phyloP scores from a whole-genome alignment of 139 green algal genomes.

The Chlamydomonas eustigma region DNA sequence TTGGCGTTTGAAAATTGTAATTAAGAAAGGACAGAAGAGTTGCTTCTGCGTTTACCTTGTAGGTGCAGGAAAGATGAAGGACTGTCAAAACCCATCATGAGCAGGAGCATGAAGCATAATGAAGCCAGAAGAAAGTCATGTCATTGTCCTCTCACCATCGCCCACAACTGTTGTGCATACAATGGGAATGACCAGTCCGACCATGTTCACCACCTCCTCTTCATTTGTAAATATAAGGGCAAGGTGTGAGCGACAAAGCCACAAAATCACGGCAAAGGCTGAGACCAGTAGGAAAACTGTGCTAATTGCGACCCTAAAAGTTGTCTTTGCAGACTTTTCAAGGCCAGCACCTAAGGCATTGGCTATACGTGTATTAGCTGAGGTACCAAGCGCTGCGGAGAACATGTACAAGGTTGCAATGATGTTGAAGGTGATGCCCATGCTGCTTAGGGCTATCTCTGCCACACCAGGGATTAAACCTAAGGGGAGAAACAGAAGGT shows the following conservation, averaged over 20 bases:
- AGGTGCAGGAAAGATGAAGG: neutral
- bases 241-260: constrained; percentile 18
- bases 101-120: neutral
- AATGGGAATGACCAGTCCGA: constrained; percentile 26
- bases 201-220: constrained; percentile 19
- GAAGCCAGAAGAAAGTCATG: neutral
- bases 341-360: constrained; percentile 42
- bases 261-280: constrained; percentile 18
- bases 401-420: constrained; percentile 42
- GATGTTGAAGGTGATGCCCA: constrained; percentile 4
- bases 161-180: constrained; percentile 28
- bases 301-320: constrained; percentile 1
- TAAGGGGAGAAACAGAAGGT: no score
- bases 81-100: neutral
- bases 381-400: constrained; percentile 33
- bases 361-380: constrained; percentile 41
- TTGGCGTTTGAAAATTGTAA: neutral
- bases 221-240: constrained; percentile 31
- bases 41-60: no score
- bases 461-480: neutral
- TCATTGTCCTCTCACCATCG: constrained; percentile 41
- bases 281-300: constrained; percentile 20
- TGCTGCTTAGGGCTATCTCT: neutral
- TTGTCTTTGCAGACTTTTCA: neutral
- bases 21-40: neutral